Conservation (phyloP, 2,329 filamentous ascomycete species). For the Alternaria atra region DNA sequence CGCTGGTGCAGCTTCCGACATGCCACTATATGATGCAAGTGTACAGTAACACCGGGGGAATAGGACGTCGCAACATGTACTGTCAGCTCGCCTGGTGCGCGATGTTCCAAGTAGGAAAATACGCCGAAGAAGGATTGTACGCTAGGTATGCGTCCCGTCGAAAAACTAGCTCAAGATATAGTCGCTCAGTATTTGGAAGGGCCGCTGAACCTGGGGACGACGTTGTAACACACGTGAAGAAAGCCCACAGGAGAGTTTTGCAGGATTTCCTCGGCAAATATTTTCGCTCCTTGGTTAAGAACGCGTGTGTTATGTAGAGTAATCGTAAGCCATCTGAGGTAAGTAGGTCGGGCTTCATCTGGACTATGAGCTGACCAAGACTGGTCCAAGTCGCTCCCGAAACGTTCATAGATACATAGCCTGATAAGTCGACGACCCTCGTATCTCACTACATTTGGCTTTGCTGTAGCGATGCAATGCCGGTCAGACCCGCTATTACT, state of each 20-base stretch:
- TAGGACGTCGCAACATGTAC: not conserved
- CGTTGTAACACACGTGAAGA: not conserved
- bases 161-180: not conserved
- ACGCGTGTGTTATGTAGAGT: not conserved
- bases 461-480: not conserved
- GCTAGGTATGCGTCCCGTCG: not conserved
- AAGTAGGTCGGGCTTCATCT: not conserved
- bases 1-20: conserved; percentile 20
- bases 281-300: not conserved
- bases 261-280: not conserved
- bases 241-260: not conserved
- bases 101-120: not conserved
- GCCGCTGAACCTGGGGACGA: not conserved
- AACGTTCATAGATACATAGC: not conserved
- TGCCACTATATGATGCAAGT: not conserved
- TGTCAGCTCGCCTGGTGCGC: not conserved
- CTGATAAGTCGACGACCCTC: not conserved
- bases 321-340: not conserved
- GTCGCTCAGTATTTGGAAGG: not conserved
- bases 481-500: not conserved
- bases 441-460: not conserved
- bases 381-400: no score
- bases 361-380: not conserved
- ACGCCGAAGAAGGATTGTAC: not conserved
- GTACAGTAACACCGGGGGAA: not conserved